Evolutionary conservation across 495 filamentous ascomycete genomes (phyloP).

Genomic region (Pyrenula massariospora): DNA sequence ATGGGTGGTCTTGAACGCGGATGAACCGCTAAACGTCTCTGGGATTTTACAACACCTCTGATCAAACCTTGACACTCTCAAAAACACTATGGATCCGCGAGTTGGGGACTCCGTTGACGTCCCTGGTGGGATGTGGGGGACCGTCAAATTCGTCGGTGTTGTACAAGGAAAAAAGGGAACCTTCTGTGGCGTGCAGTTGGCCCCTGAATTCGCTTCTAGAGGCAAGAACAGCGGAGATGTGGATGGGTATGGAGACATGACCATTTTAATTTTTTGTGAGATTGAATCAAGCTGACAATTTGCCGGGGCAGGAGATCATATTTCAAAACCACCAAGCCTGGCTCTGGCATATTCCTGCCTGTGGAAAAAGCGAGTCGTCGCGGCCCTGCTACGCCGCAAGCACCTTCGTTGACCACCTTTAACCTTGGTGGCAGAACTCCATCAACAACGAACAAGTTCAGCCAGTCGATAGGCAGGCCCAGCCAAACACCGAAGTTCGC

Average conservation of each 20-base stretch:
- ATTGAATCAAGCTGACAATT: background rate
- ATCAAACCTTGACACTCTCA: too few relatives aligned
- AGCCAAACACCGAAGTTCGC: constrained; percentile 51
- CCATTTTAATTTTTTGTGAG: background rate
- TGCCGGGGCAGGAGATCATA: constrained; percentile 33
- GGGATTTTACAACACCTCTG: background rate
- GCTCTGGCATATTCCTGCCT: constrained; percentile 90
- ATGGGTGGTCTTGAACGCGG: background rate
- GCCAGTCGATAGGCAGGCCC: constrained; percentile 32
- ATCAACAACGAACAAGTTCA: constrained; percentile 19
- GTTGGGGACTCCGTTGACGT: constrained; percentile 90
- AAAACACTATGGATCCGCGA: constrained; percentile 18
- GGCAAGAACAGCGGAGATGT: constrained; percentile 97
- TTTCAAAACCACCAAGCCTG: constrained; percentile 66
- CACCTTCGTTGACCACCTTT: constrained; percentile 42
- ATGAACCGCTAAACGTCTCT: background rate
- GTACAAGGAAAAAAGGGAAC: constrained; percentile 83
- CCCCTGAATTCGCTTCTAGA: constrained; percentile 61
- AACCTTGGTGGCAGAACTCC: constrained; percentile 43
- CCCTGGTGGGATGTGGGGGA: constrained; percentile 86
- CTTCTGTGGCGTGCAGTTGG: constrained; percentile 92
- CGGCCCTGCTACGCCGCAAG: constrained; percentile 54
- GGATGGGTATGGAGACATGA: constrained; percentile 53
- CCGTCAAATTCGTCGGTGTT: constrained; percentile 74
- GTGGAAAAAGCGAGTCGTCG: constrained; percentile 61